Conservation (phyloP, 2,329 filamentous ascomycete genomes). For the Parastagonospora avenae region DNA sequence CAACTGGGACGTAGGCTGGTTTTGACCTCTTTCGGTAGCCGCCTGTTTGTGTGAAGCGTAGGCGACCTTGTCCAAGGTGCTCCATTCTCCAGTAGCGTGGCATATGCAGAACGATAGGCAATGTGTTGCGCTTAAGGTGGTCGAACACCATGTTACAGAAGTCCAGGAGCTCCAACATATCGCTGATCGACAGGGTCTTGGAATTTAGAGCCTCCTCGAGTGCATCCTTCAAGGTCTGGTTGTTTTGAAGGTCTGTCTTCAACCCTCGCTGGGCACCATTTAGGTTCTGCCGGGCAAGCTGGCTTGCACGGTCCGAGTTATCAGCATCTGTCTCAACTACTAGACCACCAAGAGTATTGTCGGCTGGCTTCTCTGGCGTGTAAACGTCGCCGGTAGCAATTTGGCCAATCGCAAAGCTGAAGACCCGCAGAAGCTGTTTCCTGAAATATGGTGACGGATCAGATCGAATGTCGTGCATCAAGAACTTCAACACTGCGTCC, state of each 20-base stretch:
- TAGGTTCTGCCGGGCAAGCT: constrained; percentile 61
- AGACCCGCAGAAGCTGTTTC: constrained; percentile 56
- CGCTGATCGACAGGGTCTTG: constrained; percentile 55
- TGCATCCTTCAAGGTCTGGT: constrained; percentile 57
- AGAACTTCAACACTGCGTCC: constrained; percentile 59
- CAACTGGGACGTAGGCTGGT: constrained; percentile 10
- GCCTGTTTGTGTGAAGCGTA: constrained; percentile 38
- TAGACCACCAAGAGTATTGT: constrained; percentile 50
- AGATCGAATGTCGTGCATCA: constrained; percentile 61
- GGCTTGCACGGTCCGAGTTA: constrained; percentile 52
- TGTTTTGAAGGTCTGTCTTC: constrained; percentile 57
- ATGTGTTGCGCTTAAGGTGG: constrained; percentile 50
- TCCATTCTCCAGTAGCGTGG: constrained; percentile 63
- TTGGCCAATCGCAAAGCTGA: constrained; percentile 62
- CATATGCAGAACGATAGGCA: constrained; percentile 57
- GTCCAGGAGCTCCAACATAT: constrained; percentile 62
- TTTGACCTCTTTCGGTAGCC: constrained; percentile 25
- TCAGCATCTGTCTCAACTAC: constrained; percentile 62
- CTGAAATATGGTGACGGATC: constrained; percentile 65
- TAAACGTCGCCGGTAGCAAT: constrained; percentile 62
- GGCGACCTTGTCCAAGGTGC: constrained; percentile 55
- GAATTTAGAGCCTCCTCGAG: constrained; percentile 63
- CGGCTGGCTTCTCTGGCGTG: constrained; percentile 32
- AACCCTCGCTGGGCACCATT: constrained; percentile 63
- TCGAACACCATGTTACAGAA: constrained; percentile 63